Evolutionary conservation across 768 basidiomycete genomes (phyloP).

Genomic region (Boletus vermiculosoides): DNA sequence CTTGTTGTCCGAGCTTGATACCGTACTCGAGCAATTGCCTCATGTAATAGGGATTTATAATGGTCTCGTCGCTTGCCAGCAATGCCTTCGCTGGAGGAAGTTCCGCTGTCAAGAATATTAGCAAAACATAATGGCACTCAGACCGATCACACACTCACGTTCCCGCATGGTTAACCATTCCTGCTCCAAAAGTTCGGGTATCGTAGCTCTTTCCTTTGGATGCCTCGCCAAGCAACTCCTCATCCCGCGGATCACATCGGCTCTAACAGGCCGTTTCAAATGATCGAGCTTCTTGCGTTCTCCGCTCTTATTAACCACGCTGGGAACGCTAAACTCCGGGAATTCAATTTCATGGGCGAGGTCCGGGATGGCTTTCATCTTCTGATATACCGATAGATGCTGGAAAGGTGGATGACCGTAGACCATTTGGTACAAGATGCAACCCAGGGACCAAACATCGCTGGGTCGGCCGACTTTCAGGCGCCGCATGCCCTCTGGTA

Average conservation of each 20-base stretch:
- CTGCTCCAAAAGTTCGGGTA: slow-evolving; percentile 81
- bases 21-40: slow-evolving; percentile 69
- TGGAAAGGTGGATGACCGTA: slow-evolving; percentile 94
- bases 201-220: slow-evolving; percentile 83
- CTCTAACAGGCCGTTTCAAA: slow-evolving; percentile 65
- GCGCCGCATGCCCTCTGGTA: slow-evolving; percentile 80
- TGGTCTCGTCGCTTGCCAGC: slow-evolving; percentile 54
- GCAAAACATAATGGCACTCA: neutral
- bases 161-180: slow-evolving; percentile 68
- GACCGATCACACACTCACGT: slow-evolving; percentile 21
- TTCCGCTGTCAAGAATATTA: slow-evolving; percentile 23
- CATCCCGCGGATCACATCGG: slow-evolving; percentile 78
- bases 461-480: slow-evolving; percentile 94
- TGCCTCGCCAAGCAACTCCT: slow-evolving; percentile 75
- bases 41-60: slow-evolving; percentile 83
- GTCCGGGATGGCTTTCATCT: slow-evolving; percentile 94
- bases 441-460: slow-evolving; percentile 97
- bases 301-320: slow-evolving; percentile 34
- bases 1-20: slow-evolving; percentile 53
- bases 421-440: slow-evolving; percentile 98
- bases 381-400: slow-evolving; percentile 76
- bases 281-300: slow-evolving; percentile 58
- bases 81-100: slow-evolving; percentile 31
- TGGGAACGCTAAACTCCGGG: slow-evolving; percentile 61
- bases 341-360: slow-evolving; percentile 75